These are phyloP conservation scores for Euphorbia lathyris DNA, from an alignment of 345 rosid genomes.

Conservation along the genomic window DNA sequence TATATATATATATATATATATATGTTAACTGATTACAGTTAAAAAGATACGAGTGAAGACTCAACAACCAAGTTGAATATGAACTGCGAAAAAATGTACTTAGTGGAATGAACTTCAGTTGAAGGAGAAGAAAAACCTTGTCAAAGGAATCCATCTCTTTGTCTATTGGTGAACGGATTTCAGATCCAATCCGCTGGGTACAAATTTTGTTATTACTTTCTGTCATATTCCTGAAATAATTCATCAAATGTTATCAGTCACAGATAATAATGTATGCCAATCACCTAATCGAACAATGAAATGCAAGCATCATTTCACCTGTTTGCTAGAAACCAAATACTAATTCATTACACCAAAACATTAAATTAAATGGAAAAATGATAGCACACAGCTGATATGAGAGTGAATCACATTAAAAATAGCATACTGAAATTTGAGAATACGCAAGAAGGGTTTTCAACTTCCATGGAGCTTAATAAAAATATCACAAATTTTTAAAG, in stretches of 20 bases:
- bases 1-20: too few relatives aligned
- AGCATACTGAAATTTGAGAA: constrained; percentile 13
- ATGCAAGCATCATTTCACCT: not conserved
- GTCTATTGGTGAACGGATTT: constrained; percentile 22
- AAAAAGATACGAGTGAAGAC: not conserved
- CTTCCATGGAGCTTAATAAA: not conserved
- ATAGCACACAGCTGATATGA: not conserved
- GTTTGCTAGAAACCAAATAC: not conserved
- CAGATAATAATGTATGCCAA: constrained; percentile 10
- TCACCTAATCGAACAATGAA: not conserved
- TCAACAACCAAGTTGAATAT: not conserved
- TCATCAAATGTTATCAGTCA: constrained; percentile 16
- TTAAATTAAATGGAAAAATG: not conserved
- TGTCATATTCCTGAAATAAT: constrained; percentile 47
- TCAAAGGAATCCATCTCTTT: constrained; percentile 70
- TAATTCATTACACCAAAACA: not conserved
- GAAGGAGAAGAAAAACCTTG: constrained; percentile 47
- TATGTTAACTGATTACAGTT: not conserved
- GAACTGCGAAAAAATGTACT: not conserved
- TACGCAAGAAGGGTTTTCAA: not conserved
- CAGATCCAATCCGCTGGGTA: constrained; percentile 37
- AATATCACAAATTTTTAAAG: not conserved
- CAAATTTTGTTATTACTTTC: constrained; percentile 31
- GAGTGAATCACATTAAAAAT: not conserved
- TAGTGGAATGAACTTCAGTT: constrained; percentile 3